A percentile compares a stretch with the other conserved stretches of the same genome.
Evolutionary conservation across 257 asterid genomes (phyloP).

Genomic region (Echites panduratus): DNA sequence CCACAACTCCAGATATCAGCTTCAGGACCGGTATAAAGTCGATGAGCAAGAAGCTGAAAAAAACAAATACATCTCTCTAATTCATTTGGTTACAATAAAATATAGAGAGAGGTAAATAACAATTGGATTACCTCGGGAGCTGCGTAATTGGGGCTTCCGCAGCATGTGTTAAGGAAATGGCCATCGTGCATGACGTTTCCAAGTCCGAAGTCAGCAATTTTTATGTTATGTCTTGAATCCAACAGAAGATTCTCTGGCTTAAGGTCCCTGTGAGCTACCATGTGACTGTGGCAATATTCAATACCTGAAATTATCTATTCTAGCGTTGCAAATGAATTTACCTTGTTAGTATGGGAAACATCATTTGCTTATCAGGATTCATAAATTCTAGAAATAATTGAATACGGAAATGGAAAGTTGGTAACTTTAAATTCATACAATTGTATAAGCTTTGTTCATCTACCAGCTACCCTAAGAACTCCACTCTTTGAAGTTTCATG

Average conservation of each 20-base stretch:
- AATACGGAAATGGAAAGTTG: neutral
- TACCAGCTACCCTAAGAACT: neutral
- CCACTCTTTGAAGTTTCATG: neutral
- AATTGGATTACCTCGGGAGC: conserved; percentile 60
- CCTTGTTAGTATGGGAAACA: conserved; percentile 5
- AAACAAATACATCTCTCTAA: neutral
- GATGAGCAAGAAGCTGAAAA: conserved; percentile 37
- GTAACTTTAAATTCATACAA: neutral
- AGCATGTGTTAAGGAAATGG: conserved; percentile 55
- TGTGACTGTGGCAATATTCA: conserved; percentile 48
- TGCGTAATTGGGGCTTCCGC: conserved; percentile 72
- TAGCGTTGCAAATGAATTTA: conserved; percentile 11
- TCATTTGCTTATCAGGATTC: neutral
- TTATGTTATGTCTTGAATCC: conserved; percentile 47
- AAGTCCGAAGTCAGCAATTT: conserved; percentile 61
- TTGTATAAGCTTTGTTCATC: neutral
- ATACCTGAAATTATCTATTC: conserved; percentile 57
- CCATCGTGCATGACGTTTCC: conserved; percentile 57
- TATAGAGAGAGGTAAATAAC: neutral
- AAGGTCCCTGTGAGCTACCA: conserved; percentile 68
- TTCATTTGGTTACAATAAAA: neutral
- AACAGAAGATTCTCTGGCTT: conserved; percentile 64
- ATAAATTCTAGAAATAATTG: neutral
- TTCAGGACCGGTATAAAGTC: conserved; percentile 77
- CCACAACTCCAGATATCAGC: conserved; percentile 81